These are phyloP conservation scores for Tulasnella sp. DNA, from an alignment of 768 basidiomycete genomes.

Conservation along the genomic window DNA sequence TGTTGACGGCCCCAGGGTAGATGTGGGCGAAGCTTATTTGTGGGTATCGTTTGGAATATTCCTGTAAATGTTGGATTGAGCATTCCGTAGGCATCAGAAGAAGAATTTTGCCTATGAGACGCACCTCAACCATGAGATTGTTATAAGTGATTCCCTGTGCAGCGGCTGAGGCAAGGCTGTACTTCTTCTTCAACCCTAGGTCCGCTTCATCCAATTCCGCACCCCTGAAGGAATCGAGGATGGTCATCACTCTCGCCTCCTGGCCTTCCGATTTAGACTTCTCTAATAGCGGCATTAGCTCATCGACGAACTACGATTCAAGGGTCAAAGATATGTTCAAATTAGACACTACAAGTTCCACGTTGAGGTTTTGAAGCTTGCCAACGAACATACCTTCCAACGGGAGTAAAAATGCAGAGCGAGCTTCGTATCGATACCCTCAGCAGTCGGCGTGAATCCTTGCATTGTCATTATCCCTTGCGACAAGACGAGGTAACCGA, in stretches of 20 bases:
- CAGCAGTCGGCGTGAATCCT: conserved; percentile 4
- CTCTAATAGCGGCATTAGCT: conserved; percentile 12
- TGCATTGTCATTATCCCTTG: conserved; percentile 6
- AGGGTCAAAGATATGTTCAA: neutral
- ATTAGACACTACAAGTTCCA: neutral
- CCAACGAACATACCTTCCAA: conserved; percentile 18
- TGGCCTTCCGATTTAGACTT: conserved; percentile 9
- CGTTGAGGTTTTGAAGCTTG: too few species aligned
- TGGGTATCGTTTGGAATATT: conserved; percentile 15
- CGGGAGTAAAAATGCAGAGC: conserved; percentile 18
- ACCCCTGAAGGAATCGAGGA: neutral
- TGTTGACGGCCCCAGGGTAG: conserved; percentile 9
- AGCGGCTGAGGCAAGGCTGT: neutral
- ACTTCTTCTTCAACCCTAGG: conserved; percentile 17
- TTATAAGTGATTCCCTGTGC: neutral
- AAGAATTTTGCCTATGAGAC: neutral
- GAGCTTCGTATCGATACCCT: conserved; percentile 19
- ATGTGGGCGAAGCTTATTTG: conserved; percentile 14
- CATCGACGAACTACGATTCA: conserved; percentile 12
- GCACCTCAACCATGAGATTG: conserved; percentile 10
- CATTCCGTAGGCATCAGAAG: neutral
- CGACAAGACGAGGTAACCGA: conserved; percentile 17
- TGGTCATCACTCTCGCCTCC: conserved; percentile 13
- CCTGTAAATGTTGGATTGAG: neutral
- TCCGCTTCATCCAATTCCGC: neutral